Base-by-base conservation (phyloP, 345 rosid species). In the Xanthoceras sorbifolium region DNA sequence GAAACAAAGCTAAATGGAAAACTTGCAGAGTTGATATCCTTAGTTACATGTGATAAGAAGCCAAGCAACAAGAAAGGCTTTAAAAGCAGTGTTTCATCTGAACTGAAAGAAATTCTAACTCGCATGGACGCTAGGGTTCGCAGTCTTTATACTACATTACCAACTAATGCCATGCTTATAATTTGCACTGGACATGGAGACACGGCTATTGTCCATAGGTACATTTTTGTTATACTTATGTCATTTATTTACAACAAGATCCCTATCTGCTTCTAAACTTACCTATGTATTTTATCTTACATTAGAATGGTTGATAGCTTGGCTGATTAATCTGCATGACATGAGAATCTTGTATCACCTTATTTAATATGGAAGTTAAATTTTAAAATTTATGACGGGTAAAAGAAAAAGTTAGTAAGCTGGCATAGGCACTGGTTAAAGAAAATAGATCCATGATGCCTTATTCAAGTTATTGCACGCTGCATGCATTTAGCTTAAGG, bases 171-270 rank as follows among this genome's bases (percentile, higher is more conserved):
- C 69, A 86, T 96, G 98, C 84, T 96, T 67, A 89, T 94, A 83
- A 84, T 96, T 79, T 96, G 97, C 89, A 91, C 99, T 0, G 99
- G 97, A 69, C 99, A 94, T 78, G 99, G 99, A 77, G 95, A 96
- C 86, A 96, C 85, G 12, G 92, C 97, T 54, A 79, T 85, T 67
- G 97, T 94, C 65, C 87, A 89, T 74, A 91, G 97, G 99, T 95
- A 74, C 38, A 84, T 68, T 22, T 57, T 23, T 31, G 1, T 38
- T 64, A 57, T 9, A 46, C 62, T 22, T 23, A 8, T 66, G 23
- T 55, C 38, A 17, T 17, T 14, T 29, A 31, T 12, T 25, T 29
- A 69, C 40, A 46, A 42, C 40, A 2, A 26, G 48, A 54, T 74
- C 26, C 79, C 17, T 71, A 5, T 31, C 61, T 44, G 23, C 46